Conservation (phyloP, 768 basidiomycete genomes). For the Daedaleopsis sinensis region DNA sequence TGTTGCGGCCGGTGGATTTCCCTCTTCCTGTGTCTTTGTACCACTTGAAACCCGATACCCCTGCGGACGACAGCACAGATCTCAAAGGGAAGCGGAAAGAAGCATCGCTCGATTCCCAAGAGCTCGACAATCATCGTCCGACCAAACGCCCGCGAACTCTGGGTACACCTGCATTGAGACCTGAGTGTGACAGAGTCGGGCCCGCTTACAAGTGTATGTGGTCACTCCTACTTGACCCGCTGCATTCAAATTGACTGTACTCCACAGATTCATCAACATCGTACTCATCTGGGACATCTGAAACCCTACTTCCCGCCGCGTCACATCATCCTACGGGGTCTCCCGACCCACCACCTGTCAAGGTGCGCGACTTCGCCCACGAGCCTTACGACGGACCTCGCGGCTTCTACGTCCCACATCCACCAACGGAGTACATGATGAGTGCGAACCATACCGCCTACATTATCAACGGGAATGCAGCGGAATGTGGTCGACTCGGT, state of each 20-base stretch:
- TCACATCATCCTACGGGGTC: not conserved
- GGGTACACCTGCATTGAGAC: too few relatives aligned
- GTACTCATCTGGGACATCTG: constrained; percentile 4
- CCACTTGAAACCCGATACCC: not conserved
- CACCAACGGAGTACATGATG: constrained; percentile 23
- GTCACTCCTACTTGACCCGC: not conserved
- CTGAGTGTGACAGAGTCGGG: not conserved
- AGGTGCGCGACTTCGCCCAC: constrained; percentile 31
- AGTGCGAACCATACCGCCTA: constrained; percentile 11
- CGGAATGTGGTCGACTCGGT: constrained; percentile 9
- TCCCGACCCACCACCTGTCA: not conserved
- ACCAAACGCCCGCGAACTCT: not conserved
- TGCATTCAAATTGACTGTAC: not conserved
- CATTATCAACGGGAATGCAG: constrained; percentile 21
- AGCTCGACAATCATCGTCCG: too few relatives aligned
- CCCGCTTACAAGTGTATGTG: constrained; percentile 6
- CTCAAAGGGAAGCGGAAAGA: not conserved
- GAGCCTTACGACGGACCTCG: constrained; percentile 22
- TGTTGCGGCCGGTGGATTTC: not conserved
- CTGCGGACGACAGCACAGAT: too few relatives aligned
- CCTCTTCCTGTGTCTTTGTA: not conserved
- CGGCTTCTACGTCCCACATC: constrained; percentile 25
- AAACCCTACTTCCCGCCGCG: constrained; percentile 2
- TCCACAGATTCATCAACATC: not conserved
- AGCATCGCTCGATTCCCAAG: too few relatives aligned